Evolutionary conservation across 78 protist species (phyloP).

Genomic region (Cyanophora paradoxa): DNA sequence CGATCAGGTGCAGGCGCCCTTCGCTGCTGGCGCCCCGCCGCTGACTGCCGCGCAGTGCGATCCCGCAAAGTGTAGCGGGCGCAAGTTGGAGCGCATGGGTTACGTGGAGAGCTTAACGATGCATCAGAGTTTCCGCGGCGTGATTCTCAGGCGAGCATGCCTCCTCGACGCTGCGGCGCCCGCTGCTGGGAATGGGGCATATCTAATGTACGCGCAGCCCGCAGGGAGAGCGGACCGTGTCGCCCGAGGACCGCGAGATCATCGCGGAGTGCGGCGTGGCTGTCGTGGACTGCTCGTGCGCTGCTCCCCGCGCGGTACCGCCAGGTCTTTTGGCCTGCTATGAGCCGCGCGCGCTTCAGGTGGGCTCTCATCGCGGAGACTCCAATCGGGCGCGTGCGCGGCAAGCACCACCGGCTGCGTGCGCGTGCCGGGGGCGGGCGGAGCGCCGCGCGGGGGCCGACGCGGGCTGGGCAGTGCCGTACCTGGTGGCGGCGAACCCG

Average conservation of each 20-base stretch:
- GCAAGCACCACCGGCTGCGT: conserved; percentile 52
- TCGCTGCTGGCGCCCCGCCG: too few species aligned
- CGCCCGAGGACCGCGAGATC: conserved; percentile 1
- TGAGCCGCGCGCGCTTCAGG: too few species aligned
- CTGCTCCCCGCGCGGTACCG: too few species aligned
- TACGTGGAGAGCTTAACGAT: conserved; percentile 41
- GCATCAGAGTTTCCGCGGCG: conserved; percentile 58
- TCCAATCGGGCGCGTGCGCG: conserved; percentile 56
- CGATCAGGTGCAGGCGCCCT: too few species aligned
- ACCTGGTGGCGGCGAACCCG: conserved; percentile 88
- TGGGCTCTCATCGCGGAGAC: conserved; percentile 73
- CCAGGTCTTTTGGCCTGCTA: too few species aligned
- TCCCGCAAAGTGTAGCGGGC: conserved; percentile 75
- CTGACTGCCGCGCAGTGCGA: conserved; percentile 92
- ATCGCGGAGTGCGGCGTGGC: not conserved
- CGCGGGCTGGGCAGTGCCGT: too few species aligned
- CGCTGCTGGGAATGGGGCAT: too few species aligned
- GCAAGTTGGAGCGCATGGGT: conserved; percentile 64
- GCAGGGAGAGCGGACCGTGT: conserved; percentile 44
- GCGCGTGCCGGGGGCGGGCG: too few species aligned
- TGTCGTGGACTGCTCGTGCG: conserved; percentile 26
- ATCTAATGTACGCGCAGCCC: too few species aligned
- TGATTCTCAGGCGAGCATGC: conserved; percentile 79
- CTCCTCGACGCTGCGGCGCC: too few species aligned
- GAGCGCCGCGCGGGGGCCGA: too few species aligned